Base-by-base conservation (phyloP, 805 yeast genomes). In the Komagataella ulmi region DNA sequence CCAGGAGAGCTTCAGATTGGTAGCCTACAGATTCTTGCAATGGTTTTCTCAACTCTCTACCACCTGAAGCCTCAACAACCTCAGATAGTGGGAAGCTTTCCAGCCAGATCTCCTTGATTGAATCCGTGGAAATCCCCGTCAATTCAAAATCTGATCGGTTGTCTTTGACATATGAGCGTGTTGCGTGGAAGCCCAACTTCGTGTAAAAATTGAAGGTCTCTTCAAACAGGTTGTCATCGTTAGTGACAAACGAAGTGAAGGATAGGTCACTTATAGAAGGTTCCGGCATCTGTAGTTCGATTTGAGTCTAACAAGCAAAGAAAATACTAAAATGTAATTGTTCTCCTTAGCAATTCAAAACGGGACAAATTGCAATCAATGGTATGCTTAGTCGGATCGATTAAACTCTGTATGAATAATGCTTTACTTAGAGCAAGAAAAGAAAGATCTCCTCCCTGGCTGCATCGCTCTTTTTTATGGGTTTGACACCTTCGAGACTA, bases 81-180 rank as follows among this genome's bases (percentile, higher is more conserved):
- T 58, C 55, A 1, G 61, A 51, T 45, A 75, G 67, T 18, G 86
- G 88, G 63, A 80, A 83, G 19, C 81, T 68, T 63, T 83, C 86
- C 48, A 85, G 62, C 95, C 95, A 85, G 24, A 78, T 65, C 65
- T 85, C 95, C 55, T 72, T 76, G 49, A 82, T 60, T 0, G 90
- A 83, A 56, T 83, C 88, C 52, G 70, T 72, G 7, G 88, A 76
- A 48, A 85, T 69, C 3, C 90, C 90, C 14, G 71, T 63, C 36
- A 49, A 69, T 57, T 55, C 67, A 55, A 55, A 49, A 12, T 54
- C 65, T 45, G 57, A 63, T 52, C 68, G 65, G 54, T 72, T 69
- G 62, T 69, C 76, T 55, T 83, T 81, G 54, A 81, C 71, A 64
- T 73, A 85, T 58, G 73, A 79, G 61, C 83, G 79, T 48, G 79